A percentile compares a stretch with the other conserved stretches of the same genome.
These are phyloP conservation scores for Cladophialophora chaetospira DNA, from an alignment of 2,329 filamentous ascomycete genomes.

Conservation along the genomic window DNA sequence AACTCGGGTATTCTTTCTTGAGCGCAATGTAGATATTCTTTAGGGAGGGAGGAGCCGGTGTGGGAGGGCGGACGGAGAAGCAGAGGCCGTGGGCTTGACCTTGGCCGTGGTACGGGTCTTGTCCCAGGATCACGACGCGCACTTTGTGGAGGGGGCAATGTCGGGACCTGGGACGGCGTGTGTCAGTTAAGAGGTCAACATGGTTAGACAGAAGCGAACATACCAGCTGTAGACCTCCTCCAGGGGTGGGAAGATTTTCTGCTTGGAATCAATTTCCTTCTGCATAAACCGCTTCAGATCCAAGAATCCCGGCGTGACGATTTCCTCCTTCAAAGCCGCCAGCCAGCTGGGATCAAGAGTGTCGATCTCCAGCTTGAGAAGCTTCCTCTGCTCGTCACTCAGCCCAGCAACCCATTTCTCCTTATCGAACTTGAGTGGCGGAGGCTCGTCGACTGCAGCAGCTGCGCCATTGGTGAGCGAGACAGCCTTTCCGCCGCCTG, in stretches of 20 bases:
- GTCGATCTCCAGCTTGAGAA: conserved; percentile 87
- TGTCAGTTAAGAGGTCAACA: background rate
- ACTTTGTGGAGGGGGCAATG: conserved; percentile 86
- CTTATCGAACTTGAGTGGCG: conserved; percentile 73
- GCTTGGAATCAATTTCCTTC: conserved; percentile 70
- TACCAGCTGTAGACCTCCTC: conserved; percentile 96
- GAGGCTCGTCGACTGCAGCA: conserved; percentile 24
- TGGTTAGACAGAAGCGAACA: conserved; percentile 30
- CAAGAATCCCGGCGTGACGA: conserved; percentile 77
- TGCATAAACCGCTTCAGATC: conserved; percentile 85
- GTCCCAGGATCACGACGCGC: conserved; percentile 90
- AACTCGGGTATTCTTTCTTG: conserved; percentile 82
- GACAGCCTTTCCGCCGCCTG: conserved; percentile 33
- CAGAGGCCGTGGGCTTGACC: conserved; percentile 96
- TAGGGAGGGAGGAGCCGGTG: conserved; percentile 82
- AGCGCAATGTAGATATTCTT: conserved; percentile 91
- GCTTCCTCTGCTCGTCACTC: conserved; percentile 75
- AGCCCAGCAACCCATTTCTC: conserved; percentile 82
- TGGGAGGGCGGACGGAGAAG: conserved; percentile 91
- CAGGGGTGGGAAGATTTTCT: conserved; percentile 82
- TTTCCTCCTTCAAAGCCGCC: conserved; percentile 81
- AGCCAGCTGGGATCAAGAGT: conserved; percentile 93
- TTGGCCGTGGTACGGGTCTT: conserved; percentile 94
- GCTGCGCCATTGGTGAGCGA: conserved; percentile 35
- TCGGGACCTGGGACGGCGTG: conserved; percentile 69